These are phyloP conservation scores for Komagataea norvegica DNA, from an alignment of 1,139 yeast genomes.

Conservation along the genomic window DNA sequence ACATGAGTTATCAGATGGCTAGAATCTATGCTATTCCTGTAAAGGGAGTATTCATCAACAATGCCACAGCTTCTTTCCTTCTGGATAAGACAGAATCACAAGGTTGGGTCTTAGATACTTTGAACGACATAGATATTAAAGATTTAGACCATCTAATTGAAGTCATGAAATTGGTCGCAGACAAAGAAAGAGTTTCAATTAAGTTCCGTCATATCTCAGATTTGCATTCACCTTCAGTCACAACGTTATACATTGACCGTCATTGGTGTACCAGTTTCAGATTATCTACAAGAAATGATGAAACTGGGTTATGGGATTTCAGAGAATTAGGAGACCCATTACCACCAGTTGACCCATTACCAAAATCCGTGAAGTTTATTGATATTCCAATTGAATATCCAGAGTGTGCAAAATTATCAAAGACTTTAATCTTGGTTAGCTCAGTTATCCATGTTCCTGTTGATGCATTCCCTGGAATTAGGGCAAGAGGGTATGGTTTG, in stretches of 20 bases:
- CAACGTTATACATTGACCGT: constrained; percentile 68
- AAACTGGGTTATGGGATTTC: constrained; percentile 86
- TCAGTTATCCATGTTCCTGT: constrained; percentile 62
- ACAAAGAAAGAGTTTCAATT: constrained; percentile 65
- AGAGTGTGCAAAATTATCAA: constrained; percentile 50
- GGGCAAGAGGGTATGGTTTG: constrained; percentile 68
- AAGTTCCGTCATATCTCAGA: constrained; percentile 78
- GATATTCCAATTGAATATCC: constrained; percentile 61
- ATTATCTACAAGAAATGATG: constrained; percentile 72
- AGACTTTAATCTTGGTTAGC: constrained; percentile 65
- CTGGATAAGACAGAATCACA: constrained; percentile 53
- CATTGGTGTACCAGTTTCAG: constrained; percentile 79
- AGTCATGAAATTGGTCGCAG: constrained; percentile 76
- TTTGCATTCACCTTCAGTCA: constrained; percentile 63
- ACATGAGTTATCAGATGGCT: constrained; percentile 84
- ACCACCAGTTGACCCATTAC: constrained; percentile 44
- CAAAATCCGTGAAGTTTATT: constrained; percentile 65
- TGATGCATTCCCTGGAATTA: constrained; percentile 66
- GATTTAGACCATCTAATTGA: constrained; percentile 70
- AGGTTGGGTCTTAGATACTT: constrained; percentile 73
- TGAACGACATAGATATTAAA: constrained; percentile 72
- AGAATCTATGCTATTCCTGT: constrained; percentile 80
- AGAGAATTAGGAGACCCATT: constrained; percentile 62
- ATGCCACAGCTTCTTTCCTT: constrained; percentile 75
- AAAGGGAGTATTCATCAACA: constrained; percentile 74